phyloP scores from a whole-genome alignment of 352 stramenopile species.

The Saprolegnia diclina region DNA sequence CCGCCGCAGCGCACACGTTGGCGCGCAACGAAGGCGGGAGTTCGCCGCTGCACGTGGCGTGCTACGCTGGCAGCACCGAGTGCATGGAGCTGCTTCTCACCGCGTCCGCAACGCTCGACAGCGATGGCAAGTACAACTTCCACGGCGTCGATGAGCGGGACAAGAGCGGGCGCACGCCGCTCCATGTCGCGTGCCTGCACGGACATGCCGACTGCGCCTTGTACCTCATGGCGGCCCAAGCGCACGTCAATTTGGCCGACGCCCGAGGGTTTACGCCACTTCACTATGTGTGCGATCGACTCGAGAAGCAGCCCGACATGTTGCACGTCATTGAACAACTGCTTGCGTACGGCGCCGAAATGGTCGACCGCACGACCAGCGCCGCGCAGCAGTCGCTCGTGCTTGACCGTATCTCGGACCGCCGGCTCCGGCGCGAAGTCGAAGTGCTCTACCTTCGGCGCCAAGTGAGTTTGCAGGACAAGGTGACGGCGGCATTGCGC shows the following conservation, averaged over 20 bases:
- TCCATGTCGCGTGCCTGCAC: conserved; percentile 46
- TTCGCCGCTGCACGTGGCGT: conserved; percentile 52
- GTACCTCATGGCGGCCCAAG: conserved; percentile 58
- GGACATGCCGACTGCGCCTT: conserved; percentile 42
- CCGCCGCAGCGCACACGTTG: conserved; percentile 27
- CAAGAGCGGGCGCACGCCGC: conserved; percentile 45
- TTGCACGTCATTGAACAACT: conserved; percentile 52
- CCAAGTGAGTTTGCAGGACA: conserved; percentile 28
- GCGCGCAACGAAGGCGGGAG: conserved; percentile 40
- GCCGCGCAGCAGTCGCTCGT: conserved; percentile 28
- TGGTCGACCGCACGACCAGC: conserved; percentile 24
- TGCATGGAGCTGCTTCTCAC: conserved; percentile 57
- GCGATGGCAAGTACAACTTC: conserved; percentile 42
- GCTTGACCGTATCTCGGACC: conserved; percentile 45
- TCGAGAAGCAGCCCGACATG: conserved; percentile 34
- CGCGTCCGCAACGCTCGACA: conserved; percentile 42
- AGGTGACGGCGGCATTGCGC: not conserved
- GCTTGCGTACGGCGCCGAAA: conserved; percentile 34
- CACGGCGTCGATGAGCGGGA: conserved; percentile 45
- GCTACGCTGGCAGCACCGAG: conserved; percentile 39
- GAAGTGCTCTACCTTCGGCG: conserved; percentile 52
- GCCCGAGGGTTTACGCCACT: conserved; percentile 34
- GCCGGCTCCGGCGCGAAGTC: conserved; percentile 45
- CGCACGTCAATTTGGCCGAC: conserved; percentile 39
- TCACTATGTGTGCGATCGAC: conserved; percentile 42